A percentile compares a stretch with the other conserved stretches of the same genome.
phyloP scores from a whole-genome alignment of 176 grass and related monocot species.

The Poa pratensis region DNA sequence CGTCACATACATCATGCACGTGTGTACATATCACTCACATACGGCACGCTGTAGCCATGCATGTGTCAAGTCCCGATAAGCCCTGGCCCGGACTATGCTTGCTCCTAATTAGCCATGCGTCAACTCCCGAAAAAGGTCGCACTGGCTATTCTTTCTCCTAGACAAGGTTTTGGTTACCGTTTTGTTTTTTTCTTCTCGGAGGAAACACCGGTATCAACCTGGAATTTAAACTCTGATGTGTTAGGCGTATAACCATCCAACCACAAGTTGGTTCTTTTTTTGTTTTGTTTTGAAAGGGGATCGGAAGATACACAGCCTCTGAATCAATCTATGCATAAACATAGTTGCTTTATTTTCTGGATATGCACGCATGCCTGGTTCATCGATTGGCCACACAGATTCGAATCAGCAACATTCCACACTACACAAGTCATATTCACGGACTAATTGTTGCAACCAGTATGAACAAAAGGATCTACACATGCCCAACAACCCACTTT shows the following conservation, averaged over 20 bases:
- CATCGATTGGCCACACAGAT: background rate
- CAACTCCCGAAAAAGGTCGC: background rate
- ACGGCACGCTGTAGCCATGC: background rate
- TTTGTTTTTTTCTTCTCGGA: too few relatives aligned
- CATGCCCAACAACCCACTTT: slow-evolving; percentile 49
- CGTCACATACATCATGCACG: background rate
- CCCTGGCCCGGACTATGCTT: background rate
- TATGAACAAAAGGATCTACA: slow-evolving; percentile 20
- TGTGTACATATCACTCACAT: background rate
- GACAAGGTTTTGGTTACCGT: background rate
- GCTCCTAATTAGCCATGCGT: slow-evolving; percentile 17
- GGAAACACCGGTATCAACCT: too few relatives aligned
- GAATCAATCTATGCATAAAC: too few relatives aligned
- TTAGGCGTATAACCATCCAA: too few relatives aligned
- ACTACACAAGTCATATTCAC: background rate
- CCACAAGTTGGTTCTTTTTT: too few relatives aligned
- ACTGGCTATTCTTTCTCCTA: slow-evolving; percentile 4
- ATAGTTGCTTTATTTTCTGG: too few relatives aligned
- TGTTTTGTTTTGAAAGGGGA: too few relatives aligned
- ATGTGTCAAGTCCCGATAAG: slow-evolving; percentile 4
- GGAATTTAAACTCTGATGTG: too few relatives aligned
- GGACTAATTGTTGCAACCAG: background rate
- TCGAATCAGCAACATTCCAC: slow-evolving; percentile 33
- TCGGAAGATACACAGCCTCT: too few relatives aligned
- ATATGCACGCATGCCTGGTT: background rate